Conservation (phyloP, 768 basidiomycete species). For the Mycena sanguinolenta region DNA sequence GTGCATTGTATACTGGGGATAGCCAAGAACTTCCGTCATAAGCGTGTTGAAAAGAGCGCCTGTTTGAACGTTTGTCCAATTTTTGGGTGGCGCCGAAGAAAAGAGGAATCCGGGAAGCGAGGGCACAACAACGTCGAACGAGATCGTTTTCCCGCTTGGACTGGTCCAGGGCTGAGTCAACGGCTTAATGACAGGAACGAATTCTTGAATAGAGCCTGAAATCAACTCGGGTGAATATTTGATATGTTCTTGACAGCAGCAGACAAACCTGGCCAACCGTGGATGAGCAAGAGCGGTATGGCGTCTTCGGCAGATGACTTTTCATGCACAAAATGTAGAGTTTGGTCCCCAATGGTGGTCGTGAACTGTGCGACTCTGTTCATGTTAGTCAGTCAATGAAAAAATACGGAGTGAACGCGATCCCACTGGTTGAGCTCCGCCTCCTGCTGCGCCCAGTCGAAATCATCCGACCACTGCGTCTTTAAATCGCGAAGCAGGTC, state of each 20-base stretch:
- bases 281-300: constrained; percentile 25
- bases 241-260: not conserved
- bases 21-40: constrained; percentile 44
- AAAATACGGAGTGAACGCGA: not conserved
- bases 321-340: constrained; percentile 32
- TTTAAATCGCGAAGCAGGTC: constrained; percentile 18
- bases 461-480: constrained; percentile 14
- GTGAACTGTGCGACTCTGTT: constrained; percentile 33
- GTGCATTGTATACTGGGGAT: constrained; percentile 39
- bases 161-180: constrained; percentile 12
- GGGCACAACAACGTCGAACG: constrained; percentile 24
- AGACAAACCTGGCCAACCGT: constrained; percentile 31
- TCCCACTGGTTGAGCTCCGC: constrained; percentile 22
- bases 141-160: constrained; percentile 10
- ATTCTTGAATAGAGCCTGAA: constrained; percentile 33
- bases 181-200: constrained; percentile 28
- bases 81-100: constrained; percentile 30
- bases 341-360: constrained; percentile 30
- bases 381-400: not conserved
- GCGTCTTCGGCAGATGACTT: constrained; percentile 21
- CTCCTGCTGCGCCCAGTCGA: constrained; percentile 21
- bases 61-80: constrained; percentile 42
- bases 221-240: not conserved
- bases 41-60: constrained; percentile 42
- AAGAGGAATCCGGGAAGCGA: constrained; percentile 39